phyloP scores from a whole-genome alignment of 495 filamentous ascomycete genomes.

The Aspergillus sparsus region DNA sequence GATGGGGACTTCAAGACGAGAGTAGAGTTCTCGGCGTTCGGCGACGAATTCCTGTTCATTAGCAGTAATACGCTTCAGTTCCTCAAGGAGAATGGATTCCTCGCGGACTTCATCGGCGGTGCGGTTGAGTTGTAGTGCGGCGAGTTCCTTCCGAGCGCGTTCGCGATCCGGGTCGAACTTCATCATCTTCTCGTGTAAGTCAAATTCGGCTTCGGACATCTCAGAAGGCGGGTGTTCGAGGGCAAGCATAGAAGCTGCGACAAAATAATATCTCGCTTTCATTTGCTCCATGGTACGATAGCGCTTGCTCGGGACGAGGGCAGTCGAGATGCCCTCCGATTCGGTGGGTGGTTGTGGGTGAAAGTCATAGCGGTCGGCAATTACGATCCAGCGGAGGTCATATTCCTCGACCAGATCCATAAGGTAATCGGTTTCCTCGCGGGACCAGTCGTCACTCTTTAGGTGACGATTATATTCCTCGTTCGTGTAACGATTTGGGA shows the following conservation, averaged over 20 bases:
- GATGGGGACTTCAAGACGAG: conserved; percentile 76
- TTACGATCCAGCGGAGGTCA: conserved; percentile 86
- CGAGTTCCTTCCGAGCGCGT: conserved; percentile 76
- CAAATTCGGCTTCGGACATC: conserved; percentile 82
- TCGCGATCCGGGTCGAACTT: conserved; percentile 83
- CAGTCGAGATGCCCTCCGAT: conserved; percentile 38
- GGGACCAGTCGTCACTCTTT: conserved; percentile 75
- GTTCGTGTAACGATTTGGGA: conserved; percentile 74
- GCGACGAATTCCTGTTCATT: conserved; percentile 79
- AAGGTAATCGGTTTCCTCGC: conserved; percentile 91
- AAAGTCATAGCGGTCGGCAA: conserved; percentile 90
- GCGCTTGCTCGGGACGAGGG: conserved; percentile 43
- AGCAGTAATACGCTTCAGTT: conserved; percentile 85
- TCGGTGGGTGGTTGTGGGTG: conserved; percentile 44
- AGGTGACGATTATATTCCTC: conserved; percentile 81
- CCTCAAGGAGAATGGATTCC: conserved; percentile 82
- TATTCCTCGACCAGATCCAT: conserved; percentile 71
- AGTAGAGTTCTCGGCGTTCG: conserved; percentile 88
- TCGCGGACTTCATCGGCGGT: conserved; percentile 86
- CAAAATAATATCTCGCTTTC: conserved; percentile 85
- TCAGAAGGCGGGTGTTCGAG: conserved; percentile 76
- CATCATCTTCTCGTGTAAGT: conserved; percentile 76
- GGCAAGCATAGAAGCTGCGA: conserved; percentile 82
- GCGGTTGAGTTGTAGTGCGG: conserved; percentile 72
- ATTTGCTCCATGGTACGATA: conserved; percentile 80